A percentile compares a stretch with the other conserved stretches of the same genome.
These are phyloP conservation scores for Kuraishia ogatae DNA, from an alignment of 805 yeast genomes.

Conservation along the genomic window DNA sequence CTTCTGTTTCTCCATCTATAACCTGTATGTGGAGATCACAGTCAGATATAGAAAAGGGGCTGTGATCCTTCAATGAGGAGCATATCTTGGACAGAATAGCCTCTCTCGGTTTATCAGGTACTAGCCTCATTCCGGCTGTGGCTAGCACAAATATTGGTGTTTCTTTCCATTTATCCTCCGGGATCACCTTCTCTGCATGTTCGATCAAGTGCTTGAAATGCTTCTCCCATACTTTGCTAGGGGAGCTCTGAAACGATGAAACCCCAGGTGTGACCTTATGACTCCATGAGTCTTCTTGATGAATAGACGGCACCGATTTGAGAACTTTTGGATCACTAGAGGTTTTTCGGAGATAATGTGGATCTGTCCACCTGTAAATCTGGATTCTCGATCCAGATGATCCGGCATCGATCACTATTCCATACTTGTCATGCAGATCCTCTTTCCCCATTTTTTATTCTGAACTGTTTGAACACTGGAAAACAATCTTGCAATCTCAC, in stretches of 20 bases:
- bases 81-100: slow-evolving; percentile 57
- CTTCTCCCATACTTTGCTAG: slow-evolving; percentile 53
- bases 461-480: background rate
- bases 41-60: slow-evolving; percentile 45
- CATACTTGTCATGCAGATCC: slow-evolving; percentile 38
- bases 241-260: slow-evolving; percentile 51
- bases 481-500: too few species aligned
- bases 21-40: slow-evolving; percentile 72
- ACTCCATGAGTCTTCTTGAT: slow-evolving; percentile 61
- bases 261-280: slow-evolving; percentile 77
- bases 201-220: slow-evolving; percentile 62
- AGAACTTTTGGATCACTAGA: slow-evolving; percentile 24
- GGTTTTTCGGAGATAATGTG: slow-evolving; percentile 22
- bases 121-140: slow-evolving; percentile 92
- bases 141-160: slow-evolving; percentile 92
- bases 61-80: slow-evolving; percentile 36
- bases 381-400: slow-evolving; percentile 90
- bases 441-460: background rate
- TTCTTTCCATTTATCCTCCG: slow-evolving; percentile 42
- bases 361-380: slow-evolving; percentile 71
- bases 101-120: slow-evolving; percentile 44
- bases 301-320: slow-evolving; percentile 59
- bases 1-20: slow-evolving; percentile 93
- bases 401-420: slow-evolving; percentile 91
- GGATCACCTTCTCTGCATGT: slow-evolving; percentile 66